These are phyloP conservation scores for Dactylonectria macrodidyma DNA, from an alignment of 2,329 filamentous ascomycete species.

Conservation along the genomic window DNA sequence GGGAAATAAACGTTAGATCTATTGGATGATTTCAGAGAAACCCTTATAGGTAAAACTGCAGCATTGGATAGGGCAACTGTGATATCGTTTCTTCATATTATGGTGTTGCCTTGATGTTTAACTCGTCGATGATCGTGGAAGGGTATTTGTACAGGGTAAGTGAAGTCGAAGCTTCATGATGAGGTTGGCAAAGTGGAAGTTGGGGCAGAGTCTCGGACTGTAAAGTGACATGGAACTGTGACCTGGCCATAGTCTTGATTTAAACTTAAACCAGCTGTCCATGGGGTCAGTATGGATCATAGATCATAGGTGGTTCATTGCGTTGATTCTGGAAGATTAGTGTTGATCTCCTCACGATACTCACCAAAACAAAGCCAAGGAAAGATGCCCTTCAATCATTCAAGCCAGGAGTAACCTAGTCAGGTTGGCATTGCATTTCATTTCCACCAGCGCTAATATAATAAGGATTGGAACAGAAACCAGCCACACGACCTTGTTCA, in stretches of 20 bases:
- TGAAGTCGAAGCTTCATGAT: not conserved
- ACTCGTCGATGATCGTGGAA: not conserved
- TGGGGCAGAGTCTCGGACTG: too few species aligned
- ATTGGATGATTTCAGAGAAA: too few species aligned
- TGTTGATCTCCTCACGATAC: not conserved
- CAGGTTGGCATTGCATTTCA: not conserved
- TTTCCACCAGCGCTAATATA: not conserved
- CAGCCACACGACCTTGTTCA: constrained; percentile 22
- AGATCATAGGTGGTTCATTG: too few species aligned
- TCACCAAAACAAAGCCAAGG: not conserved
- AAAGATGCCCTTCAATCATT: not conserved
- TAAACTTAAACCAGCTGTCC: too few species aligned
- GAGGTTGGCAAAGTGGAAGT: not conserved
- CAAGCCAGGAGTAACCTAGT: constrained; percentile 10
- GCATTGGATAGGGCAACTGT: too few species aligned
- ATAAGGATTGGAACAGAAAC: constrained; percentile 20
- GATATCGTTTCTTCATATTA: too few species aligned
- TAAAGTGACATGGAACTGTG: too few species aligned
- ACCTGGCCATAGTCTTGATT: too few species aligned
- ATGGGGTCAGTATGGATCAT: too few species aligned
- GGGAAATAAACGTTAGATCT: too few species aligned
- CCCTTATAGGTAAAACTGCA: too few species aligned
- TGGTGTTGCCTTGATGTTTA: not conserved
- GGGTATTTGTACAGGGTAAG: not conserved
- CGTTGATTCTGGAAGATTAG: too few species aligned